phyloP scores from a whole-genome alignment of 2,329 filamentous ascomycete genomes.

The Aspergillus clavatus region DNA sequence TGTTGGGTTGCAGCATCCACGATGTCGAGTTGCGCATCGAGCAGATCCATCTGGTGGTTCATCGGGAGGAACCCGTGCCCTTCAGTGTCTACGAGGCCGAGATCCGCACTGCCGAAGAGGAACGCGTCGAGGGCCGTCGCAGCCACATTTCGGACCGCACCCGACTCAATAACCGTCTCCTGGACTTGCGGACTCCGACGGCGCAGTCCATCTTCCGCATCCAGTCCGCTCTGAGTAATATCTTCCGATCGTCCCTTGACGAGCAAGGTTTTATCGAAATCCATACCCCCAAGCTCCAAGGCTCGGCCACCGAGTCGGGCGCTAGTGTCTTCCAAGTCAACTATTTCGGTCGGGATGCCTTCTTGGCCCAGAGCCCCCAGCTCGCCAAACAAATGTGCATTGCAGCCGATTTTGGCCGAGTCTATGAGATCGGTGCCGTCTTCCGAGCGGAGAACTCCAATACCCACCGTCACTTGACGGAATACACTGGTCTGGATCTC shows the following conservation, averaged over 20 bases:
- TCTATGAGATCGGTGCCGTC: slow-evolving; percentile 85
- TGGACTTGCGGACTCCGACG: slow-evolving; percentile 79
- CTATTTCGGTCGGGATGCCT: slow-evolving; percentile 83
- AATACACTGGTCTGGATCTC: slow-evolving; percentile 87
- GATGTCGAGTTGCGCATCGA: slow-evolving; percentile 70
- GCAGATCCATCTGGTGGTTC: slow-evolving; percentile 58
- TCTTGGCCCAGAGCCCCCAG: slow-evolving; percentile 87
- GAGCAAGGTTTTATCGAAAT: slow-evolving; percentile 81
- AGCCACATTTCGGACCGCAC: slow-evolving; percentile 66
- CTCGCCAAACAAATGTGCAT: slow-evolving; percentile 91
- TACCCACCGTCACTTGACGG: slow-evolving; percentile 87
- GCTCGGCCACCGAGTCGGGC: slow-evolving; percentile 83
- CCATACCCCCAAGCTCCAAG: slow-evolving; percentile 87
- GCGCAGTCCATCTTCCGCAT: slow-evolving; percentile 86
- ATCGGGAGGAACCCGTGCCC: slow-evolving; percentile 58
- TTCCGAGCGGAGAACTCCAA: slow-evolving; percentile 96
- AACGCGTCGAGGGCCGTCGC: slow-evolving; percentile 52
- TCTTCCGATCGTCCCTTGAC: slow-evolving; percentile 74
- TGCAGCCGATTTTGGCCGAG: slow-evolving; percentile 79
- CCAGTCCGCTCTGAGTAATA: slow-evolving; percentile 71
- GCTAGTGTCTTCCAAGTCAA: slow-evolving; percentile 87
- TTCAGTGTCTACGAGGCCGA: slow-evolving; percentile 69
- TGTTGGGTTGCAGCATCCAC: slow-evolving; percentile 71
- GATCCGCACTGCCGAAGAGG: slow-evolving; percentile 53
- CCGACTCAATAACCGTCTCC: slow-evolving; percentile 70